A percentile compares a stretch with the other conserved stretches of the same genome.
Evolutionary conservation across 2,329 filamentous ascomycete species (phyloP).

Genomic region (Scortechinia acanthostroma): DNA sequence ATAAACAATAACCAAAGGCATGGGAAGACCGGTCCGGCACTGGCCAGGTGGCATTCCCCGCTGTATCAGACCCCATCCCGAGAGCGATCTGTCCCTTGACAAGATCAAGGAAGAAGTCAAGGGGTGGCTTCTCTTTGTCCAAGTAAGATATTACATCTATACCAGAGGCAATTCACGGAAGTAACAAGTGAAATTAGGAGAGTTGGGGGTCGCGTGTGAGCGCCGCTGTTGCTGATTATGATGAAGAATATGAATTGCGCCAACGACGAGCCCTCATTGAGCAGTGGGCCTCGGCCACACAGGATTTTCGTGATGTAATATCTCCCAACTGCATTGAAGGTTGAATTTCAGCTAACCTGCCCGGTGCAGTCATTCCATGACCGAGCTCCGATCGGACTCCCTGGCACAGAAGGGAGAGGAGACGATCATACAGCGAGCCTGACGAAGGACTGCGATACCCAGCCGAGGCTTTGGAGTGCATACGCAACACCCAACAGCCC

Average conservation of each 20-base stretch:
- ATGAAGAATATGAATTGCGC: background rate
- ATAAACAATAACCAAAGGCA: too few relatives aligned
- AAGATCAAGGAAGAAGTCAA: background rate
- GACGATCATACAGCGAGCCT: too few relatives aligned
- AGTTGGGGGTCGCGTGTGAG: background rate
- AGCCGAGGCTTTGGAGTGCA: too few relatives aligned
- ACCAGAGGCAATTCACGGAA: background rate
- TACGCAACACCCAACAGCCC: too few relatives aligned
- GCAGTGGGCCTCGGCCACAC: background rate
- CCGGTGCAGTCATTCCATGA: background rate
- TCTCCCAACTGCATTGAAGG: too few relatives aligned
- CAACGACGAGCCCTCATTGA: background rate
- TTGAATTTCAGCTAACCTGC: background rate
- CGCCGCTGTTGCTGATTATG: background rate
- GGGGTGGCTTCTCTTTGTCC: background rate
- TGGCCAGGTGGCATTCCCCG: background rate
- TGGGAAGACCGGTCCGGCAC: too few relatives aligned
- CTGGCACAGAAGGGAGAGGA: background rate
- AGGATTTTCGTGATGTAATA: slow-evolving; percentile 1
- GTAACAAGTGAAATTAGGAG: background rate
- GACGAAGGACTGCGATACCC: too few relatives aligned
- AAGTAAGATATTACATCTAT: background rate
- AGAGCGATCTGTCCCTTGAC: background rate
- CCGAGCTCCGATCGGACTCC: background rate
- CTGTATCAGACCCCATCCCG: background rate